A percentile compares a stretch with the other conserved stretches of the same genome.
These are phyloP conservation scores for Noccaea caerulescens DNA, from an alignment of 345 rosid species.

Conservation along the genomic window DNA sequence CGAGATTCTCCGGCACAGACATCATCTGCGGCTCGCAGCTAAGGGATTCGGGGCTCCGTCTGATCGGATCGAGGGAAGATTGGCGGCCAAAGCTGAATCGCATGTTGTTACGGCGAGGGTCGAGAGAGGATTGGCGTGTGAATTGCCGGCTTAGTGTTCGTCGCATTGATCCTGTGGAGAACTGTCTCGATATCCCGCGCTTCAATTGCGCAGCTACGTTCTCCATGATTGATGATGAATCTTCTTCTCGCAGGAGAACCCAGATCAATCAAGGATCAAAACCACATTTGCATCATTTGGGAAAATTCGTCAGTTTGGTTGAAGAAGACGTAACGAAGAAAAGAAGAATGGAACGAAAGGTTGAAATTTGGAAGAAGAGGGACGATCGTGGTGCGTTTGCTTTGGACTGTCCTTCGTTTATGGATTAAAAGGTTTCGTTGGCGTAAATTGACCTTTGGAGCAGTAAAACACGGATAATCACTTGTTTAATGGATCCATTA, in stretches of 20 bases:
- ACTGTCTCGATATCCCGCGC: constrained; percentile 80
- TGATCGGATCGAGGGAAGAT: constrained; percentile 81
- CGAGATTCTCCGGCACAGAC: constrained; percentile 89
- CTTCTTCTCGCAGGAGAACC: background rate
- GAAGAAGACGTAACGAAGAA: constrained; percentile 2
- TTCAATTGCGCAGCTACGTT: constrained; percentile 60
- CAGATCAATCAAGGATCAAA: constrained; percentile 21
- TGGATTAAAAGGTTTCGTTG: constrained; percentile 12
- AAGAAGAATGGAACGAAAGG: background rate
- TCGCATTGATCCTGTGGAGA: constrained; percentile 69
- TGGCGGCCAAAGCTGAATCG: constrained; percentile 86
- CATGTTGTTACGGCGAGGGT: constrained; percentile 69
- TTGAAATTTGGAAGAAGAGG: background rate
- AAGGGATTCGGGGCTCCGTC: constrained; percentile 56
- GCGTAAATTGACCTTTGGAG: constrained; percentile 25
- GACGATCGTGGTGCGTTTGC: constrained; percentile 21
- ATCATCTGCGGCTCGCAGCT: constrained; percentile 51
- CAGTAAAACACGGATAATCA: constrained; percentile 44
- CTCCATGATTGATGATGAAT: constrained; percentile 49
- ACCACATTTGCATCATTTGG: constrained; percentile 16
- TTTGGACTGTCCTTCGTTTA: background rate
- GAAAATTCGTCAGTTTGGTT: background rate
- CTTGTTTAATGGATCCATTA: constrained; percentile 8
- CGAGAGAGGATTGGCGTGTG: constrained; percentile 71
- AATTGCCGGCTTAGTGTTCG: constrained; percentile 59